A percentile compares a stretch with the other conserved stretches of the same genome.
phyloP scores from a whole-genome alignment of 768 basidiomycete genomes.

The Termitomyces sp. region DNA sequence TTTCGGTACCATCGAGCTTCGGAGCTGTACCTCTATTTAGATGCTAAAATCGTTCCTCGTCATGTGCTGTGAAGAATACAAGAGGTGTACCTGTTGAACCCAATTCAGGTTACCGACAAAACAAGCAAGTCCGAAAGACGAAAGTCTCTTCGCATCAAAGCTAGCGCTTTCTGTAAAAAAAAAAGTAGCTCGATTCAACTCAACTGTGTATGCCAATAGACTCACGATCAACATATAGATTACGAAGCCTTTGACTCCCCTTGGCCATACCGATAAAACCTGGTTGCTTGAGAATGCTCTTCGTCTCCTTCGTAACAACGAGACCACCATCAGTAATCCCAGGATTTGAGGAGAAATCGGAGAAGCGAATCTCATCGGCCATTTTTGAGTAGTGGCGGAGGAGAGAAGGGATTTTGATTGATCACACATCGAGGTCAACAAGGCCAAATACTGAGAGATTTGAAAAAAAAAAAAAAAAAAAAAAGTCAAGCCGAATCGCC shows the following conservation, averaged over 20 bases:
- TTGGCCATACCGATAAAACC: constrained; percentile 24
- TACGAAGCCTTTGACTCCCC: constrained; percentile 28
- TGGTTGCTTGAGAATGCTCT: constrained; percentile 24
- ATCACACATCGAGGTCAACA: not conserved
- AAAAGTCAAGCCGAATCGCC: not conserved
- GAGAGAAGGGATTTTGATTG: no score
- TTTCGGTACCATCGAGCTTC: constrained; percentile 38
- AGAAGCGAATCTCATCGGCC: not conserved
- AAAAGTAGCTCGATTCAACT: not conserved
- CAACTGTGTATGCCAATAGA: not conserved
- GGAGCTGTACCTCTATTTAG: constrained; percentile 26
- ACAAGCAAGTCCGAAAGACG: constrained; percentile 27
- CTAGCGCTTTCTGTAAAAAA: constrained; percentile 22
- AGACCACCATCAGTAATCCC: constrained; percentile 24
- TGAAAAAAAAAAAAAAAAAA: no score
- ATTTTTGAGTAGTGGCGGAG: not conserved
- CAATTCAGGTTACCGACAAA: constrained; percentile 23
- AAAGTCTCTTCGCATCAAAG: constrained; percentile 25
- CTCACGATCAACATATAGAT: constrained; percentile 28
- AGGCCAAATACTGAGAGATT: not conserved
- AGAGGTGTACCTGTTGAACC: constrained; percentile 19
- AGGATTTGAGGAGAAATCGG: not conserved
- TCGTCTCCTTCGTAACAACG: constrained; percentile 27
- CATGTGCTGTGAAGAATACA: not conserved
- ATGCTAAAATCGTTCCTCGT: not conserved